Percentiles rank a stretch among this genome's conserved stretches.
Conservation (phyloP, 345 rosid species). For the Hibiscus mutabilis region DNA sequence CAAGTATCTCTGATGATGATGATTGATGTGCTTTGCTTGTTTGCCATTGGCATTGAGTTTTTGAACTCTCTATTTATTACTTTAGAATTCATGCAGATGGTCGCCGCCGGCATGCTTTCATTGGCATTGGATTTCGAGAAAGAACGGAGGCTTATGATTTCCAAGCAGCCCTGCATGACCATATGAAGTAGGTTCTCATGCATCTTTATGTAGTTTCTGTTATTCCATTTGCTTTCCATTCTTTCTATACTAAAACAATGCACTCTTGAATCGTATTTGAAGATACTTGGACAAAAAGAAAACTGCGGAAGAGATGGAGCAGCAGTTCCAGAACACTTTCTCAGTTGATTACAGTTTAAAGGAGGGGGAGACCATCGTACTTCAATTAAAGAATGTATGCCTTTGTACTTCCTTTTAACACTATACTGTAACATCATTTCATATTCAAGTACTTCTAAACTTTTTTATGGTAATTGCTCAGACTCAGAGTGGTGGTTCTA, state of each 20-base stretch:
- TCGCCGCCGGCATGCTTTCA: conserved; percentile 88
- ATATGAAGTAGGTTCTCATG: conserved; percentile 60
- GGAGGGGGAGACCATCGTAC: conserved; percentile 85
- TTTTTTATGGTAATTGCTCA: conserved; percentile 19
- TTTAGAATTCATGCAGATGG: conserved; percentile 56
- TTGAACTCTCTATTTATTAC: conserved; percentile 1
- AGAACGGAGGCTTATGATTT: conserved; percentile 97
- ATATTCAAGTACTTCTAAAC: background rate
- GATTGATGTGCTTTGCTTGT: background rate
- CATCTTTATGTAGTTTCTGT: background rate
- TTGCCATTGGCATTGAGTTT: background rate
- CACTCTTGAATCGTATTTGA: conserved; percentile 4
- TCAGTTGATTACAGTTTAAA: conserved; percentile 80
- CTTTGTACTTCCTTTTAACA: conserved; percentile 6
- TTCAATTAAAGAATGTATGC: conserved; percentile 73
- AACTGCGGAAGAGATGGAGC: conserved; percentile 98
- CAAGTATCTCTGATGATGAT: background rate
- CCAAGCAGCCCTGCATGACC: conserved; percentile 97
- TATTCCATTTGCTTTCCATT: background rate
- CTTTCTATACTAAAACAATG: background rate
- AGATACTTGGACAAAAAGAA: conserved; percentile 95
- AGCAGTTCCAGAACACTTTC: conserved; percentile 74
- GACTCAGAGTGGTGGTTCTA: conserved; percentile 43
- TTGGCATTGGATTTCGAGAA: conserved; percentile 96
- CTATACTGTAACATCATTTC: background rate